Evolutionary conservation across 345 rosid genomes (phyloP).

Genomic region (Eucalyptus sp.): DNA sequence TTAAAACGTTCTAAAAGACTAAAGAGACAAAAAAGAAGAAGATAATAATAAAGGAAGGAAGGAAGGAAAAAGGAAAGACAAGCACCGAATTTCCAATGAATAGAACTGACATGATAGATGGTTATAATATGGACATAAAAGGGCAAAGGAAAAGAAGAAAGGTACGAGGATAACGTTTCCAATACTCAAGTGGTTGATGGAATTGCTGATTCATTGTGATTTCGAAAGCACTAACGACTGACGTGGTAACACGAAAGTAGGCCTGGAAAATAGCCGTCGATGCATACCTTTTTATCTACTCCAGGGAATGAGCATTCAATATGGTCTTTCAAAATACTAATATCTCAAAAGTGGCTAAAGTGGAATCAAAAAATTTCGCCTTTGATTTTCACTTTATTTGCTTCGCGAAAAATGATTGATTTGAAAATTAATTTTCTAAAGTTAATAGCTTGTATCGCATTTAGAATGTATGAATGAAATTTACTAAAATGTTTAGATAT

Average conservation of each 20-base stretch:
- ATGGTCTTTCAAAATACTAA: not conserved
- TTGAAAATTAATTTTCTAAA: not conserved
- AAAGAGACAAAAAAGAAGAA: not conserved
- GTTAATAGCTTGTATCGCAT: fast-evolving
- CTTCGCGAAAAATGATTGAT: not conserved
- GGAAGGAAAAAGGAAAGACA: not conserved
- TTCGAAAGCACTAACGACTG: not conserved
- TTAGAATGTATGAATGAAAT: not conserved
- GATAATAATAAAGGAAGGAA: not conserved
- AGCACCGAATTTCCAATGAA: not conserved
- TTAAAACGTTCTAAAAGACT: not conserved
- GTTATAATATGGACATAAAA: not conserved
- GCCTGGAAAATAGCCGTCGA: not conserved
- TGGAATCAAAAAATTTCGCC: fast-evolving
- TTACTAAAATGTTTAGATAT: not conserved
- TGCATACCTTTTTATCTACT: not conserved
- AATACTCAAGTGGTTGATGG: not conserved
- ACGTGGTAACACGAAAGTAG: not conserved
- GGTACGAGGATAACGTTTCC: not conserved
- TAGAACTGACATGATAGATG: not conserved
- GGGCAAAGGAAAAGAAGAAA: not conserved
- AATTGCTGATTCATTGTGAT: not conserved
- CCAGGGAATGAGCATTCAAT: not conserved
- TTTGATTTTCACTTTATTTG: not conserved
- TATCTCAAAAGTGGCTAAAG: not conserved